These are phyloP conservation scores for Suillus hirtellus DNA, from an alignment of 768 basidiomycete species.

Conservation along the genomic window DNA sequence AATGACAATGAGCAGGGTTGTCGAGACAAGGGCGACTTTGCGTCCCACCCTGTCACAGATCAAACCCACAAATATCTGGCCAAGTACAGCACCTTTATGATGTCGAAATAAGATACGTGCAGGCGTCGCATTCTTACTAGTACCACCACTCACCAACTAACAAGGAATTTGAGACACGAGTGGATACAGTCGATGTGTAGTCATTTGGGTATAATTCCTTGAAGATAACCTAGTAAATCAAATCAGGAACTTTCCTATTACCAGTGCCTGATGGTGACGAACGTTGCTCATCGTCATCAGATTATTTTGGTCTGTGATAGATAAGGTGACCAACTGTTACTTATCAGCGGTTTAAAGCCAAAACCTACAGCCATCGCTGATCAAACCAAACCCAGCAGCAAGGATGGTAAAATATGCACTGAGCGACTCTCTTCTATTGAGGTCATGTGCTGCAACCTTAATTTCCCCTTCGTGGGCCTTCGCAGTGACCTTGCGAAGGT, in stretches of 20 bases:
- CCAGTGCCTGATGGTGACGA: constrained; percentile 14
- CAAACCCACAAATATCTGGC: constrained; percentile 62
- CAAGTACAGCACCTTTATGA: constrained; percentile 55
- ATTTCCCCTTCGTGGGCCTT: constrained; percentile 25
- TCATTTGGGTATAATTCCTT: constrained; percentile 60
- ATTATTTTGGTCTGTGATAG: constrained; percentile 60
- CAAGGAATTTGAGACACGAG: constrained; percentile 69
- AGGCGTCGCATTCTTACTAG: background rate
- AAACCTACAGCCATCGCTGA: constrained; percentile 58
- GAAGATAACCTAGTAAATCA: constrained; percentile 55
- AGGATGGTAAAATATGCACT: constrained; percentile 66
- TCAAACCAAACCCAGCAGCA: constrained; percentile 64
- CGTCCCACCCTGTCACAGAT: constrained; percentile 75
- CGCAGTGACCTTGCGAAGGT: constrained; percentile 22
- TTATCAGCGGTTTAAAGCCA: background rate
- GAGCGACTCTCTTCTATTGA: constrained; percentile 42
- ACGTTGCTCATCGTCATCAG: constrained; percentile 72
- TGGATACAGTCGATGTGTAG: constrained; percentile 63
- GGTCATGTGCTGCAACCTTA: constrained; percentile 24
- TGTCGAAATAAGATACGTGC: constrained; percentile 10
- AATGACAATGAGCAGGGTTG: constrained; percentile 67
- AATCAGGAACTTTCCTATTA: constrained; percentile 12
- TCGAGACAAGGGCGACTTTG: constrained; percentile 70
- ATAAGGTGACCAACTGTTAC: constrained; percentile 11
- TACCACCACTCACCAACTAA: constrained; percentile 53